phyloP scores from a whole-genome alignment of 441 rosid species.

The Erysimum pusillum region DNA sequence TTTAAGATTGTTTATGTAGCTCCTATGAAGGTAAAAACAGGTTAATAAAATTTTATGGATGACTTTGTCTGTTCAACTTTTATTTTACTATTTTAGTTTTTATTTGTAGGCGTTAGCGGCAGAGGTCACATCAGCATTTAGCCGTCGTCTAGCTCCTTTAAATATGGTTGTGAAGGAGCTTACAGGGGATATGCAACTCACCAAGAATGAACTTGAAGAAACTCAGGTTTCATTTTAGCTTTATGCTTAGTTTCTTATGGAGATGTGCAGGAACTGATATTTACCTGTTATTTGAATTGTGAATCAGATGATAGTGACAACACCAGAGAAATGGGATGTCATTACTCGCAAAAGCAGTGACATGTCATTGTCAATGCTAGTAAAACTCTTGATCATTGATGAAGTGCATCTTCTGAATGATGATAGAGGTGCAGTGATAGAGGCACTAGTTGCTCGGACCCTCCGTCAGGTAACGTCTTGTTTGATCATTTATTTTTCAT shows the following conservation, averaged over 20 bases:
- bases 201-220: conserved; percentile 89
- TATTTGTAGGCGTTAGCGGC: conserved; percentile 89
- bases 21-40: conserved; percentile 89
- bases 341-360: conserved; percentile 99
- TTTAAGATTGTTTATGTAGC: conserved; percentile 99
- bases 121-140: conserved; percentile 91
- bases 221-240: conserved; percentile 76
- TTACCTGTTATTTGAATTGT: conserved; percentile 44
- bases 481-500: conserved; percentile 33
- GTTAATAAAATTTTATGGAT: conserved; percentile 19
- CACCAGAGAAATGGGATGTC: conserved; percentile 99
- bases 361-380: conserved; percentile 97
- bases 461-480: conserved; percentile 81
- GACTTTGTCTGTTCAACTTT: conserved; percentile 13
- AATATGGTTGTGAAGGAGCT: conserved; percentile 96
- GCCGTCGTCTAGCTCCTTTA: conserved; percentile 88
- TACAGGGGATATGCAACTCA: conserved; percentile 98
- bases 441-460: conserved; percentile 97
- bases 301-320: conserved; percentile 96
- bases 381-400: conserved; percentile 95
- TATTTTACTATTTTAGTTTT: conserved; percentile 27
- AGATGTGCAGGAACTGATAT: conserved; percentile 32
- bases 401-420: conserved; percentile 99
- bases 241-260: conserved; percentile 32
- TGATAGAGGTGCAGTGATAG: conserved; percentile 98